These are phyloP conservation scores for Pezicula carpinea DNA, from an alignment of 2,329 filamentous ascomycete genomes.

Conservation along the genomic window DNA sequence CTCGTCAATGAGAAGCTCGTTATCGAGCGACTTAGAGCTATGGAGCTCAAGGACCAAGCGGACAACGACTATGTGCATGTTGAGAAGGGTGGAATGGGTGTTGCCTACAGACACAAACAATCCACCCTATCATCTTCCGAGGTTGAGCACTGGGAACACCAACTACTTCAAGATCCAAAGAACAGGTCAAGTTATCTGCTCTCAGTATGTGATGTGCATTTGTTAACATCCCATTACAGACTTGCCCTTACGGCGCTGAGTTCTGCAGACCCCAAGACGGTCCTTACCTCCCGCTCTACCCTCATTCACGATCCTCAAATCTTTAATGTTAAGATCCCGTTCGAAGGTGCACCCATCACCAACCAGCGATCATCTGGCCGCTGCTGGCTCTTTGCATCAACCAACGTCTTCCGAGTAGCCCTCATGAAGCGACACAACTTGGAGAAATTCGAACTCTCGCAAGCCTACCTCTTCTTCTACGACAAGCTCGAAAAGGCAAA, in stretches of 20 bases:
- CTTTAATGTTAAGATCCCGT: conserved; percentile 78
- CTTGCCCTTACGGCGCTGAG: conserved; percentile 72
- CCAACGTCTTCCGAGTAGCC: conserved; percentile 87
- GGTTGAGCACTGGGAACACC: conserved; percentile 55
- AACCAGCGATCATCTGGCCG: conserved; percentile 78
- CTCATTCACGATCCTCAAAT: conserved; percentile 68
- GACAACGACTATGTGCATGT: conserved; percentile 49
- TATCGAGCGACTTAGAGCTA: conserved; percentile 37
- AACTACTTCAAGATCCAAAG: conserved; percentile 59
- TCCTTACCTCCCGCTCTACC: conserved; percentile 60
- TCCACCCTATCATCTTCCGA: conserved; percentile 43
- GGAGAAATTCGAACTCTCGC: conserved; percentile 77
- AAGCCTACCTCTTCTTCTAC: conserved; percentile 87
- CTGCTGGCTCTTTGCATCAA: conserved; percentile 89
- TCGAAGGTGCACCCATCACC: conserved; percentile 78
- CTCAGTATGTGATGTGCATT: neutral
- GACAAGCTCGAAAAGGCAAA: conserved; percentile 92
- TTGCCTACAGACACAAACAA: conserved; percentile 30
- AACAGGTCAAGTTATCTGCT: conserved; percentile 45
- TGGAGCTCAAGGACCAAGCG: conserved; percentile 39
- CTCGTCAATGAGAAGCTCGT: conserved; percentile 35
- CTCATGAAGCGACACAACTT: conserved; percentile 80
- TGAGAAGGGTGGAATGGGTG: conserved; percentile 33
- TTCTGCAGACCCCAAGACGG: conserved; percentile 57
- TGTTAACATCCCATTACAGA: conserved; percentile 33